phyloP scores from a whole-genome alignment of 202 grass and related monocot species.

The Bolboschoenoplectus hybrid region DNA sequence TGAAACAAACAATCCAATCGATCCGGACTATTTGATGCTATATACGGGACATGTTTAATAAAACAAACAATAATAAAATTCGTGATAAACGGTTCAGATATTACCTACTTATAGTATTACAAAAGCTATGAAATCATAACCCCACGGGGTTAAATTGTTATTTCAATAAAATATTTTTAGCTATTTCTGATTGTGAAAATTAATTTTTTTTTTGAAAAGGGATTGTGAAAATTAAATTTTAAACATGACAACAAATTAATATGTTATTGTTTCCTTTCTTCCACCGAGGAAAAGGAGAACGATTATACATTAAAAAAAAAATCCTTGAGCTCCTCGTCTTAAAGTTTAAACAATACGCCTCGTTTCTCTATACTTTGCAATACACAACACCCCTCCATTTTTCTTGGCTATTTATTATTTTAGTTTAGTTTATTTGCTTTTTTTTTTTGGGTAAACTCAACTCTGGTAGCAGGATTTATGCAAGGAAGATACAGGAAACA shows the following conservation, averaged over 20 bases:
- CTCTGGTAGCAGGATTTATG: neutral
- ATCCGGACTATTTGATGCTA: too few species aligned
- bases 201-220: too few species aligned
- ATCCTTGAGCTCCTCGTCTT: conserved; percentile 31
- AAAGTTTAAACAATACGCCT: neutral
- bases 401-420: neutral
- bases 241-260: neutral
- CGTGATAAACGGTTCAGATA: too few species aligned
- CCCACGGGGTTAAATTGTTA: too few species aligned
- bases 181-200: too few species aligned
- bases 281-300: neutral
- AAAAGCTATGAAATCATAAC: too few species aligned
- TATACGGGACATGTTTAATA: too few species aligned
- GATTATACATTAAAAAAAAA: neutral
- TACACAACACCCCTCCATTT: neutral
- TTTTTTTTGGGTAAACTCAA: neutral
- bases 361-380: neutral
- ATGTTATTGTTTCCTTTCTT: neutral
- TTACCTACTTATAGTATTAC: too few species aligned
- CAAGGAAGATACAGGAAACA: neutral
- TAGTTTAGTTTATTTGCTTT: neutral
- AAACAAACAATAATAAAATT: too few species aligned
- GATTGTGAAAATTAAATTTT: neutral
- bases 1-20: too few species aligned
- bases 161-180: too few species aligned